Evolutionary conservation across 2,329 filamentous ascomycete species (phyloP).

Genomic region (Neopestalotiopsis sp.): DNA sequence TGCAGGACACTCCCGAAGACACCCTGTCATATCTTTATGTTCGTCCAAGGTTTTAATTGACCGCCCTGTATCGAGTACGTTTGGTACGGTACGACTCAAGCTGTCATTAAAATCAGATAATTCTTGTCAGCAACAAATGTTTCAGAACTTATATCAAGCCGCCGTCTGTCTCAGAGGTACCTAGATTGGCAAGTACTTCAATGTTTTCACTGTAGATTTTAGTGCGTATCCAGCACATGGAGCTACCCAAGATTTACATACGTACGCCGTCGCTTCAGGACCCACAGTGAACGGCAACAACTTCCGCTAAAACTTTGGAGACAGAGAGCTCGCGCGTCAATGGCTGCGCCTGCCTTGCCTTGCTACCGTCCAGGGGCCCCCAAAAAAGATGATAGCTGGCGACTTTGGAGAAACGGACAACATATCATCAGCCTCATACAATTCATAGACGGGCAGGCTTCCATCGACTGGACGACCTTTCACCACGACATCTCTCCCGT

Average conservation of each 20-base stretch:
- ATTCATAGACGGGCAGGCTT: background rate
- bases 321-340: background rate
- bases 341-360: background rate
- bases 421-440: background rate
- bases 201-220: too few relatives aligned
- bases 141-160: background rate
- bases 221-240: too few relatives aligned
- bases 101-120: background rate
- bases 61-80: background rate
- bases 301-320: background rate
- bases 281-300: background rate
- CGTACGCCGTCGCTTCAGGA: background rate
- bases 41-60: background rate
- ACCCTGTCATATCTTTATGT: background rate
- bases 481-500: background rate
- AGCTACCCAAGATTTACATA: too few relatives aligned
- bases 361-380: background rate
- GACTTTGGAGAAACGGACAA: constrained; percentile 5
- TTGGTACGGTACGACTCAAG: too few relatives aligned
- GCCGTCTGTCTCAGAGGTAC: background rate
- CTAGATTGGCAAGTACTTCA: too few relatives aligned
- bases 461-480: background rate
- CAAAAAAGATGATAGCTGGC: constrained; percentile 15
- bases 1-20: background rate
- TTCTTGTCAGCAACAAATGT: background rate